Percentiles rank a stretch among this genome's conserved stretches.
Evolutionary conservation across 306 rosid genomes (phyloP).

Genomic region (Mimosa pudica): DNA sequence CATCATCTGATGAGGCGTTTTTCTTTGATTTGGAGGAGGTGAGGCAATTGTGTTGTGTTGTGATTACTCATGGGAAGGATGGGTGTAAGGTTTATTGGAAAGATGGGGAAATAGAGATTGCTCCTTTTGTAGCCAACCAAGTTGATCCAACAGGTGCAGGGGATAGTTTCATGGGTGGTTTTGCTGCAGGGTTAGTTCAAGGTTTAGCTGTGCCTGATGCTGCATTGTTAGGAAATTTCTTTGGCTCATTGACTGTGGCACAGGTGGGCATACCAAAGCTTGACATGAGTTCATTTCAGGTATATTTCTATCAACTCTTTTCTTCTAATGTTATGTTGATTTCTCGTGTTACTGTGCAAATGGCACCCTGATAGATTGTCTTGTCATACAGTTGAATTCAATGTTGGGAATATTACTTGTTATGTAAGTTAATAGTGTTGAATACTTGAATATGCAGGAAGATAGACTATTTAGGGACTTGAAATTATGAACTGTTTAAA

Average conservation of each 20-base stretch:
- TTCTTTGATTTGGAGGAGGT: constrained; percentile 77
- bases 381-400: not conserved
- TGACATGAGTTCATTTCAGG: constrained; percentile 66
- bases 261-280: constrained; percentile 75
- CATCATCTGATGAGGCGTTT: constrained; percentile 76
- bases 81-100: constrained; percentile 68
- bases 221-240: constrained; percentile 86
- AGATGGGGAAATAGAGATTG: constrained; percentile 50
- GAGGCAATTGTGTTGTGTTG: constrained; percentile 67
- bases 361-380: not conserved
- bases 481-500: not conserved
- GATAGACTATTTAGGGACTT: not conserved
- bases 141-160: constrained; percentile 98
- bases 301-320: constrained; percentile 36
- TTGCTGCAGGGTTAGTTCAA: constrained; percentile 66
- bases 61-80: constrained; percentile 82
- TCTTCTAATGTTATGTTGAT: not conserved
- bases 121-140: constrained; percentile 67
- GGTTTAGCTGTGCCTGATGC: constrained; percentile 82
- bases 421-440: not conserved
- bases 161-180: constrained; percentile 85
- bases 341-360: not conserved
- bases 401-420: not conserved
- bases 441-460: not conserved
- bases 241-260: constrained; percentile 84